Evolutionary conservation across 306 rosid species (phyloP).

Genomic region (Astragalus glycyphyllos): DNA sequence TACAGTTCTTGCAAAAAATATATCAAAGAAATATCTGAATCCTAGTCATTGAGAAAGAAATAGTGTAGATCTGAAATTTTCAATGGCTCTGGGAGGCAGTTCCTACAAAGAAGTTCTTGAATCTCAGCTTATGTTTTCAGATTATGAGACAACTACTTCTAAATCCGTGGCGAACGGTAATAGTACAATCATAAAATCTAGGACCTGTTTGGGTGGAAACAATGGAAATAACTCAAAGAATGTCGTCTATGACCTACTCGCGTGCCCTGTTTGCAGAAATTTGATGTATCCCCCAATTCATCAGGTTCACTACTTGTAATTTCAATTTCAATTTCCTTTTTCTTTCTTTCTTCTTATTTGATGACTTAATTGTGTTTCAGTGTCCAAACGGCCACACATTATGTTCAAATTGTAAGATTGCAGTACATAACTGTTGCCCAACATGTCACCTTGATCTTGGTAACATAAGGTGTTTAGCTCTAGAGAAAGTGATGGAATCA

Average conservation of each 20-base stretch:
- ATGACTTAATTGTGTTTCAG: constrained; percentile 52
- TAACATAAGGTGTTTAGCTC: constrained; percentile 89
- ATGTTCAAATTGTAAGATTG: constrained; percentile 77
- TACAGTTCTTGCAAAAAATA: constrained; percentile 27
- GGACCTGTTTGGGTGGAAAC: constrained; percentile 56
- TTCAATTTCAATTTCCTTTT: background rate
- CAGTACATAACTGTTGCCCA: constrained; percentile 83
- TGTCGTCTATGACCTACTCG: constrained; percentile 82
- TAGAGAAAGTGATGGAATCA: constrained; percentile 89
- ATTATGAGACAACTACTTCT: constrained; percentile 57
- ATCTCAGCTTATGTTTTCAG: constrained; percentile 55
- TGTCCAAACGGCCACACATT: constrained; percentile 98
- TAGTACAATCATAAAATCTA: constrained; percentile 48
- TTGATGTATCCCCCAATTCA: constrained; percentile 96
- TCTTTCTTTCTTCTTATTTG: constrained; percentile 16
- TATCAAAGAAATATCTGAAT: constrained; percentile 39
- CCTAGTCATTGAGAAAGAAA: constrained; percentile 37
- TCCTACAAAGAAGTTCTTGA: constrained; percentile 72
- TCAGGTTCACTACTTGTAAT: constrained; percentile 64
- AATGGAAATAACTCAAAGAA: constrained; percentile 65
- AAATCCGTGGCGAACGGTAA: constrained; percentile 60
- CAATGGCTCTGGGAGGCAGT: constrained; percentile 74
- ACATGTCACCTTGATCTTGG: constrained; percentile 82
- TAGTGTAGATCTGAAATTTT: constrained; percentile 42
- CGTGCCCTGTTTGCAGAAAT: constrained; percentile 84